Evolutionary conservation across 83 land plant species (phyloP), one percentile per base, ranked within the genome.

Genomic region (Diphasiastrum complanatum): DNA sequence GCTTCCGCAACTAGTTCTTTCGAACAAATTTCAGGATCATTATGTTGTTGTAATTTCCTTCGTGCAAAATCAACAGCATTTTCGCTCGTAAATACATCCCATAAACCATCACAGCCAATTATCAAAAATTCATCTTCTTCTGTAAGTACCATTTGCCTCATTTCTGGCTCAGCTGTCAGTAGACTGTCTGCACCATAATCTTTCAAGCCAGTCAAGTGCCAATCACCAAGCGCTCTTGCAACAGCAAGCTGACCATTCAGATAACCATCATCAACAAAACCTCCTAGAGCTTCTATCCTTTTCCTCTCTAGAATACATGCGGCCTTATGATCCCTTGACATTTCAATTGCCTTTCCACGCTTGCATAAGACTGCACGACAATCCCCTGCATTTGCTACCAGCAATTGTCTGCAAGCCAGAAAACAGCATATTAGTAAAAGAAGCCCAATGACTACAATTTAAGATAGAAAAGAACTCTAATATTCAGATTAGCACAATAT

Each of bases 301-400:
- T 38, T 62, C 60, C 40, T 82, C 49, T 91, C 97, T 25, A 4
- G 14, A 10, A 16, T 30, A 59, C 86, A 78, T 22, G 46, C 45
- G 1, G 95, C 79, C 43, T 80, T 80, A 68, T 91, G 97, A 53
- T 91, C 97, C 46, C 78, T 69, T 18, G 97, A 91, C 90, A 91
- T 79, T 54, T 84, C 86, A 22, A 91, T 70, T 11, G 95, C 97
- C 58, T 80, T 78, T 3, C 97, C 97, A 0, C 72, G 67, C 25
- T 85, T 76, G 52, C 85, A 75, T 19, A 91, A 74, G 28, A 91
- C 97, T 33, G 97, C 97, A 16, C 95, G 79, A 50, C 95, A 91
- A 47, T 91, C 95, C 26, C 97, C 97, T 53, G 74, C 90, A 82
- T 91, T 91, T 43, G 90, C 97, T 43, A 91, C 97, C 59, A 91